Conservation (phyloP, 179 eudicot genomes). For the Patellifolia procumbens region DNA sequence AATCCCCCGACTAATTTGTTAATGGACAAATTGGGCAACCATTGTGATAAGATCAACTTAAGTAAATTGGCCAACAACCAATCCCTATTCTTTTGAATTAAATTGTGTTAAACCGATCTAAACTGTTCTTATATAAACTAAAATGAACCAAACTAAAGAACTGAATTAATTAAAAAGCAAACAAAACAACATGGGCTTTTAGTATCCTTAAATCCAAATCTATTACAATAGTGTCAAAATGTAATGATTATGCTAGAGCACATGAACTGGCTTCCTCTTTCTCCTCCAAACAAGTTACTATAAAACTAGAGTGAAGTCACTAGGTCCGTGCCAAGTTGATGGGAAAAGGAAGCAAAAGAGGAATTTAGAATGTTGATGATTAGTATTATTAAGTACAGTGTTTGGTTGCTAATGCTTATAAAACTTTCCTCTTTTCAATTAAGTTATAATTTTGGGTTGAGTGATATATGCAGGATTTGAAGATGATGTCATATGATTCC, state of each 20-base stretch:
- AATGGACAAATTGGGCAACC: no score
- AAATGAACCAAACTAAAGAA: no score
- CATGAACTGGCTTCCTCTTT: constrained; percentile 8
- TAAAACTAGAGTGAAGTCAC: background rate
- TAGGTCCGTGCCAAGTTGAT: constrained; percentile 2
- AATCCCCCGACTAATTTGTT: no score
- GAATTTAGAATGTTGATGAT: constrained; percentile 7
- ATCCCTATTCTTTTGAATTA: no score
- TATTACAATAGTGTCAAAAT: background rate
- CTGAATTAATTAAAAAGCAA: background rate
- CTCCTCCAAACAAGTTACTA: background rate
- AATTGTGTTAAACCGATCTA: no score
- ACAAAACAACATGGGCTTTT: no score
- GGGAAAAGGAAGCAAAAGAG: constrained; percentile 14
- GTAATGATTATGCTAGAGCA: constrained; percentile 1
- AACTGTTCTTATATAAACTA: no score
- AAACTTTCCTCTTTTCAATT: constrained; percentile 12
- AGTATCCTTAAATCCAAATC: background rate
- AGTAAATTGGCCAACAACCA: no score
- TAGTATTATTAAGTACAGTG: background rate
- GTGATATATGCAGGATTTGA: constrained; percentile 3
- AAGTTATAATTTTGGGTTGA: background rate
- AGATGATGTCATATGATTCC: constrained; percentile 28
- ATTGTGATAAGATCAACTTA: no score
- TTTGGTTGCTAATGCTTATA: constrained; percentile 5